Evolutionary conservation across 2,329 filamentous ascomycete species (phyloP).

Genomic region (Botrytis porri): DNA sequence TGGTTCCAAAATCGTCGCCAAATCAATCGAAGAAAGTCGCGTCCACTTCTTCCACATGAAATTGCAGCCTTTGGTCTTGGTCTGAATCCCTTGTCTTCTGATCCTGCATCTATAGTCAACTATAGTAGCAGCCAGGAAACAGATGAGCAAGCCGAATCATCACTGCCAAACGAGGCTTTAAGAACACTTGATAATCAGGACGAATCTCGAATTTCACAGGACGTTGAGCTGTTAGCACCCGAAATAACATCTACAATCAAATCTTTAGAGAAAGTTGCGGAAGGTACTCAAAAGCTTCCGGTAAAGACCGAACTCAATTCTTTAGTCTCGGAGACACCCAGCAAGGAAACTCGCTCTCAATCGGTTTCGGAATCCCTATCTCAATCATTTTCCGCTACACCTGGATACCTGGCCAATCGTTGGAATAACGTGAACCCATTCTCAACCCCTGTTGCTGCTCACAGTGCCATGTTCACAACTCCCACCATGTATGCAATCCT

Average conservation of each 20-base stretch:
- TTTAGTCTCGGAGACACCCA: background rate
- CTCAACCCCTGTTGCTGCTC: conserved; percentile 47
- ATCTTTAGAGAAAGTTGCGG: background rate
- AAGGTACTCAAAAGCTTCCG: background rate
- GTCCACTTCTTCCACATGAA: conserved; percentile 76
- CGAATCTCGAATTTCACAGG: background rate
- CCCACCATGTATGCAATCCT: conserved; percentile 44
- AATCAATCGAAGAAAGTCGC: conserved; percentile 85
- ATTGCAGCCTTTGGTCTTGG: conserved; percentile 60
- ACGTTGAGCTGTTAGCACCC: background rate
- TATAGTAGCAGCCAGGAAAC: conserved; percentile 30
- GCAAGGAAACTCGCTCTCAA: conserved; percentile 25
- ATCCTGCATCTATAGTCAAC: conserved; percentile 28
- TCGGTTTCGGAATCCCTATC: conserved; percentile 24
- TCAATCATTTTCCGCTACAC: conserved; percentile 37
- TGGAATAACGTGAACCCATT: conserved; percentile 53
- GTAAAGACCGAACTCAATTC: background rate
- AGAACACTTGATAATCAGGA: conserved; percentile 15
- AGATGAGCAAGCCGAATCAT: conserved; percentile 20
- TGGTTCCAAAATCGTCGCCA: conserved; percentile 97
- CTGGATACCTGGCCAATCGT: conserved; percentile 47
- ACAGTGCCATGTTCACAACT: conserved; percentile 36
- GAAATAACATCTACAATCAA: background rate
- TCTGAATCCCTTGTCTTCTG: conserved; percentile 36
- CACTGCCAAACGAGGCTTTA: conserved; percentile 13